Conservation (phyloP, 2,329 filamentous ascomycete species). For the Penicillium sp. region DNA sequence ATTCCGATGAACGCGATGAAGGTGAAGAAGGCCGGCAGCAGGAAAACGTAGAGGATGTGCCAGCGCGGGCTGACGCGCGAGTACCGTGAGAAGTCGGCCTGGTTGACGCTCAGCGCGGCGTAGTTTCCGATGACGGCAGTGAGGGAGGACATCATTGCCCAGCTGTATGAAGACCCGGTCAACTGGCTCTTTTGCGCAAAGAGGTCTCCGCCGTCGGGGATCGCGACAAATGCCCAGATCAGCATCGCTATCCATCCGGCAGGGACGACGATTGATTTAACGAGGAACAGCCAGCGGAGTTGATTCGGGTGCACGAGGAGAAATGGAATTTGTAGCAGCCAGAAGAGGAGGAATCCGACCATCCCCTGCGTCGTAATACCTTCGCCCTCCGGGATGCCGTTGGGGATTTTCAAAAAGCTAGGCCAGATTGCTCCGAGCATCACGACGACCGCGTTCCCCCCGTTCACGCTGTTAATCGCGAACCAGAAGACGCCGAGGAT, state of each 20-base stretch:
- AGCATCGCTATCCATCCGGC: neutral
- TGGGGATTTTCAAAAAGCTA: neutral
- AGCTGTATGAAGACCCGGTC: neutral
- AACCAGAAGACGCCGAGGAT: neutral
- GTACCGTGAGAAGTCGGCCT: slow-evolving; percentile 63
- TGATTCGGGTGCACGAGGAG: neutral
- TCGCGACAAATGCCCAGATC: neutral
- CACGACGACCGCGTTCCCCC: neutral
- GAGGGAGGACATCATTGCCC: neutral
- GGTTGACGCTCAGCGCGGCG: slow-evolving; percentile 19
- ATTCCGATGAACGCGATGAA: slow-evolving; percentile 57
- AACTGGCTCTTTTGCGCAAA: neutral
- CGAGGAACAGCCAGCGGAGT: neutral
- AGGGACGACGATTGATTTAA: neutral
- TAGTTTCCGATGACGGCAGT: neutral
- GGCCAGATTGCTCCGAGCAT: neutral
- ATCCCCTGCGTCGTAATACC: neutral
- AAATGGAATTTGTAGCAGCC: neutral
- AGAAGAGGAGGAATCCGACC: neutral
- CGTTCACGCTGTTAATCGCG: neutral
- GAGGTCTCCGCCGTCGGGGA: neutral
- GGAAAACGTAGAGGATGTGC: slow-evolving; percentile 56
- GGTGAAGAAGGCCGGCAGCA: slow-evolving; percentile 58
- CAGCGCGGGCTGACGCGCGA: slow-evolving; percentile 54
- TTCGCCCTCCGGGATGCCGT: neutral